Evolutionary conservation across 768 basidiomycete species (phyloP).

Genomic region (Agaricus blazei): DNA sequence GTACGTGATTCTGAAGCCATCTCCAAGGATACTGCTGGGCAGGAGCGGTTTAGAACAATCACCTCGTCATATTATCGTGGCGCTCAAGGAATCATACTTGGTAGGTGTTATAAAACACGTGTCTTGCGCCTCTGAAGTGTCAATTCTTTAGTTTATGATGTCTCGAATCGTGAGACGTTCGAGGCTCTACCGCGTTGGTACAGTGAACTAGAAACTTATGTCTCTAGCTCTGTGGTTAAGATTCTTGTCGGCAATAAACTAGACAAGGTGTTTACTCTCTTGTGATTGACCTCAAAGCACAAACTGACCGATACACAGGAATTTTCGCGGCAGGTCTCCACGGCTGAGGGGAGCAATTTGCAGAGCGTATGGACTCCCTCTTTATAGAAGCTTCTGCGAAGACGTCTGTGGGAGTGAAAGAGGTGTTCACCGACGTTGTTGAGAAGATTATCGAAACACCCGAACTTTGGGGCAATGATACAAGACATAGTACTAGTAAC

Average conservation of each 20-base stretch:
- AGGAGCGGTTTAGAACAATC: conserved; percentile 94
- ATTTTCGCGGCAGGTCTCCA: conserved; percentile 82
- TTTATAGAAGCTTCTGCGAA: conserved; percentile 95
- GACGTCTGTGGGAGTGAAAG: conserved; percentile 78
- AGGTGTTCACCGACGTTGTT: conserved; percentile 71
- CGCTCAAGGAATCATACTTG: conserved; percentile 78
- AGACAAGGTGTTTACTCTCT: conserved; percentile 54
- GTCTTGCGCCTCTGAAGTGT: not conserved
- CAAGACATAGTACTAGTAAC: conserved; percentile 28
- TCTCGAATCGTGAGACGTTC: conserved; percentile 87
- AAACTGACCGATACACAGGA: conserved; percentile 45
- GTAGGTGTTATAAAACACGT: conserved; percentile 26
- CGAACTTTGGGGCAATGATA: conserved; percentile 59
- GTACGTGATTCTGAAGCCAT: not conserved
- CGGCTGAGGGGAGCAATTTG: conserved; percentile 75
- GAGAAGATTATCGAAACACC: conserved; percentile 79
- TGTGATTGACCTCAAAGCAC: not conserved
- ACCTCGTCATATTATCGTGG: conserved; percentile 94
- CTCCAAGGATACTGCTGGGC: conserved; percentile 88
- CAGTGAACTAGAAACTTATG: conserved; percentile 90
- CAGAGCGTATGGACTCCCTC: conserved; percentile 71
- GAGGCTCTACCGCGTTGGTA: conserved; percentile 94
- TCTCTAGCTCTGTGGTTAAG: conserved; percentile 80
- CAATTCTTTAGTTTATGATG: conserved; percentile 78
- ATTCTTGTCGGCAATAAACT: conserved; percentile 95